Conservation (phyloP, 305 asterid species). For the Fraxinus floribunda region DNA sequence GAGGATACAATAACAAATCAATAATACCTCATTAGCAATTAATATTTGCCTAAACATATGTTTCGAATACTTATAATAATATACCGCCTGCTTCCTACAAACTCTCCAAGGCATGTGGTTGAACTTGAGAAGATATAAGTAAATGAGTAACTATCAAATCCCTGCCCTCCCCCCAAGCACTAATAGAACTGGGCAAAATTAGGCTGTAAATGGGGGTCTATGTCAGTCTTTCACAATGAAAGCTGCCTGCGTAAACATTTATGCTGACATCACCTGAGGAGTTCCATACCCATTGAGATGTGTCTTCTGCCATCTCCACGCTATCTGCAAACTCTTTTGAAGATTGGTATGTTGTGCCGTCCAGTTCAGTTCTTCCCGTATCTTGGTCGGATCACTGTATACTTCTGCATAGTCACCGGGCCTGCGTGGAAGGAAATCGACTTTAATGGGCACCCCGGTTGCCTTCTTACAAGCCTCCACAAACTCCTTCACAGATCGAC, state of each 20-base stretch:
- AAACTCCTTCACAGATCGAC: constrained; percentile 91
- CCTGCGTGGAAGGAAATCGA: constrained; percentile 79
- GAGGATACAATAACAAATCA: constrained; percentile 19
- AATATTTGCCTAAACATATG: constrained; percentile 34
- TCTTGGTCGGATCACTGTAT: constrained; percentile 75
- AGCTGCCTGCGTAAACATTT: constrained; percentile 23
- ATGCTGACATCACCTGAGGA: constrained; percentile 43
- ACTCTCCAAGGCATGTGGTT: constrained; percentile 20
- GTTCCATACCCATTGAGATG: constrained; percentile 65
- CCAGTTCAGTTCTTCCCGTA: constrained; percentile 74
- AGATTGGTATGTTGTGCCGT: constrained; percentile 72
- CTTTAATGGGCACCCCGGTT: constrained; percentile 73
- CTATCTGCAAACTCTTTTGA: constrained; percentile 62
- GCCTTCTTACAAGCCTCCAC: constrained; percentile 92
- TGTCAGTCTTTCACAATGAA: constrained; percentile 37
- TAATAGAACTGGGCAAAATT: constrained; percentile 2
- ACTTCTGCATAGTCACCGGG: constrained; percentile 97
- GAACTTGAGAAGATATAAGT: constrained; percentile 21
- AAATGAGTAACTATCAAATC: constrained; percentile 35
- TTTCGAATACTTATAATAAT: constrained; percentile 26
- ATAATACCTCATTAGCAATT: constrained; percentile 28
- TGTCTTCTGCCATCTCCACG: constrained; percentile 96
- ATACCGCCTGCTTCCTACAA: constrained; percentile 17
- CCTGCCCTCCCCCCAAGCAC: constrained; percentile 13
- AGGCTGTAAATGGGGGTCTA: constrained; percentile 28